A percentile compares a stretch with the other conserved stretches of the same genome.
Conservation (phyloP, 140 eudicot genomes). For the Oenanthe javanica region DNA sequence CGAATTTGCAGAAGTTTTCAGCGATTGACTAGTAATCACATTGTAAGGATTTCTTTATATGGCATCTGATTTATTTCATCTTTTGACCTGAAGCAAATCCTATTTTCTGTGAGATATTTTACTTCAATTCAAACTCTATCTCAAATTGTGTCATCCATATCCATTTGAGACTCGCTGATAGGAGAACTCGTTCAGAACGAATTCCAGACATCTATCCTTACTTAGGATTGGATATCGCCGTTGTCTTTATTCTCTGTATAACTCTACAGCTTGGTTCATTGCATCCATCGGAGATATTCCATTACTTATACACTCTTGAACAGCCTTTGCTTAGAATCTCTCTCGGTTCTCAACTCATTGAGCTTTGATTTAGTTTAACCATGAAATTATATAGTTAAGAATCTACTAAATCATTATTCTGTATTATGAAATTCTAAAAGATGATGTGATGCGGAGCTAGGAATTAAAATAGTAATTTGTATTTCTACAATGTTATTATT, state of each 20-base stretch:
- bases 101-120: not conserved
- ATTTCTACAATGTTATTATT: not conserved
- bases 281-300: not conserved
- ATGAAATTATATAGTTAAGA: not conserved
- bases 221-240: not conserved
- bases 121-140: not conserved
- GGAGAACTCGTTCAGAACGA: not conserved
- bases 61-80: not conserved
- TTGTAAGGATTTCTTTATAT: not conserved
- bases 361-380: not conserved
- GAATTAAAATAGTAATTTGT: not conserved
- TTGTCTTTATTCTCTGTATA: not conserved
- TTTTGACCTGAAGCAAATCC: not conserved
- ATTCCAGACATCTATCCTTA: not conserved
- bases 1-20: not conserved
- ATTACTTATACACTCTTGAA: not conserved
- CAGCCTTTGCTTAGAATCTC: not conserved
- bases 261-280: not conserved
- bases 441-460: not conserved
- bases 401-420: not conserved
- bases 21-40: not conserved
- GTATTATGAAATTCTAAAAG: not conserved
- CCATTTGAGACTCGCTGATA: not conserved
- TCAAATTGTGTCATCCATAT: not conserved
- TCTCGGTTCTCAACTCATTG: not conserved